These are phyloP conservation scores for Fagopyrum esculentum DNA, from an alignment of 148 eudicot species.

Conservation along the genomic window DNA sequence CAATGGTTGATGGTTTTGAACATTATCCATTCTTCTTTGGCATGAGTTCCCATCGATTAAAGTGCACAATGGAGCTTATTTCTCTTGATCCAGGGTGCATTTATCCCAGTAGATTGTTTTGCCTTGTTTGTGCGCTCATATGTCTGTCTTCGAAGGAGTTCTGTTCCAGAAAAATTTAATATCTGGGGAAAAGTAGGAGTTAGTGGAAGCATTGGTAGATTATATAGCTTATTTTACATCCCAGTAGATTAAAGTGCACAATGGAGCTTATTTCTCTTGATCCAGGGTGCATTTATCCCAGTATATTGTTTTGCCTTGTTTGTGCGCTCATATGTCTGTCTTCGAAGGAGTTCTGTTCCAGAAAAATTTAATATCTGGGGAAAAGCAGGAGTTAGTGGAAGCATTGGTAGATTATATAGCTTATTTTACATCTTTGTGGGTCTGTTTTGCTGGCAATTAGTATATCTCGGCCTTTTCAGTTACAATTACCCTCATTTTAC, in stretches of 20 bases:
- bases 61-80: not conserved
- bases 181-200: not conserved
- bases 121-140: too few relatives aligned
- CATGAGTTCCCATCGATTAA: not conserved
- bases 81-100: not conserved
- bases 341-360: too few relatives aligned
- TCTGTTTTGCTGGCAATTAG: too few relatives aligned
- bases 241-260: not conserved
- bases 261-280: not conserved
- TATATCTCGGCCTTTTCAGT: not conserved
- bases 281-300: not conserved
- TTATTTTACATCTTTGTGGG: too few relatives aligned
- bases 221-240: not conserved
- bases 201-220: not conserved
- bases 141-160: too few relatives aligned
- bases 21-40: not conserved
- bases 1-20: not conserved
- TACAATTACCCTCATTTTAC: not conserved
- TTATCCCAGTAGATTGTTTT: too few relatives aligned
- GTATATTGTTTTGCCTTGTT: too few relatives aligned
- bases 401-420: not conserved
- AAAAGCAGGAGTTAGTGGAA: not conserved
- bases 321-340: too few relatives aligned
- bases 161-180: too few relatives aligned
- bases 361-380: not conserved